Percentiles rank a stretch among this genome's conserved stretches.
phyloP scores from a whole-genome alignment of 1,284 basidiomycete species.

The Ustilago sp. region DNA sequence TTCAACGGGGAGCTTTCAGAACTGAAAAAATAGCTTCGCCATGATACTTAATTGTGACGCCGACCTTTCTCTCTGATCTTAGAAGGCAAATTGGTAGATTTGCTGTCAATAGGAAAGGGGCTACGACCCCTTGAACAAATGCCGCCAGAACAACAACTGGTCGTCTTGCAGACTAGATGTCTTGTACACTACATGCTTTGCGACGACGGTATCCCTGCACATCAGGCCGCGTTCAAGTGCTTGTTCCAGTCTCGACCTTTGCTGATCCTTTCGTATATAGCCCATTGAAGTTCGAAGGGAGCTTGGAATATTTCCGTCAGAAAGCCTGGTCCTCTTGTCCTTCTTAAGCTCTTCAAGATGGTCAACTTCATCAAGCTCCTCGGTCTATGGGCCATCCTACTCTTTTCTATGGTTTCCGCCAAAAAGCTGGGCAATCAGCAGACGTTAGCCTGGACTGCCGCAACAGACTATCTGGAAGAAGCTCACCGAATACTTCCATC shows the following conservation, averaged over 20 bases:
- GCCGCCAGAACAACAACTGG: too few relatives aligned
- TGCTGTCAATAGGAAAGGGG: too few relatives aligned
- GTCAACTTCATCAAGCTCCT: background rate
- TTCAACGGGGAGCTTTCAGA: too few relatives aligned
- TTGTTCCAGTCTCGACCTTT: too few relatives aligned
- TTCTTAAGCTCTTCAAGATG: background rate
- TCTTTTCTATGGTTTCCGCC: background rate
- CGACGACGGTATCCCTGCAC: too few relatives aligned
- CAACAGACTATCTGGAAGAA: background rate
- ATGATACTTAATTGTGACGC: background rate
- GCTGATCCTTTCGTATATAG: background rate
- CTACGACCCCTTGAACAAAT: too few relatives aligned
- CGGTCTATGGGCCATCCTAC: background rate
- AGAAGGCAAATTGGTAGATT: background rate
- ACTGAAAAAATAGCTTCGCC: too few relatives aligned
- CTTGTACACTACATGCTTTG: too few relatives aligned
- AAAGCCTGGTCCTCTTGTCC: background rate
- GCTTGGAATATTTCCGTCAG: background rate
- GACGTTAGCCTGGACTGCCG: background rate
- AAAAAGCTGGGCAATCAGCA: accelerated
- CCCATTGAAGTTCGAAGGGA: background rate
- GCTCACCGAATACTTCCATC: background rate
- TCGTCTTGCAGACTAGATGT: too few relatives aligned
- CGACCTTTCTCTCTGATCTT: background rate
- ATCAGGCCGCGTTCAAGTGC: too few relatives aligned